Base-by-base conservation (phyloP, 805 yeast genomes). In the Ogataea paraovalis region DNA sequence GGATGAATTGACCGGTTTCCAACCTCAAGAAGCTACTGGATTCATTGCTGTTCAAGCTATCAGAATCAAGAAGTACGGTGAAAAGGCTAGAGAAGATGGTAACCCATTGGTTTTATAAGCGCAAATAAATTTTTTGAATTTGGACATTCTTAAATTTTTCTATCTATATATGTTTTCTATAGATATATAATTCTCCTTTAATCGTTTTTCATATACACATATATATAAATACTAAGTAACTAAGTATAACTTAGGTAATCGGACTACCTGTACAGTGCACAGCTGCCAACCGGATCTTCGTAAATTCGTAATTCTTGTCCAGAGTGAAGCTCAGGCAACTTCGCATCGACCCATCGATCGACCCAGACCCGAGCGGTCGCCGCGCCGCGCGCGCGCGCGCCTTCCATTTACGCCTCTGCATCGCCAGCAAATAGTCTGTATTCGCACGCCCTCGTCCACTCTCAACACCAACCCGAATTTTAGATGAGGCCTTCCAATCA, bases 1-100 rank as follows among this genome's bases (percentile, higher is more conserved):
- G 99, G 99, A 94, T 72, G 99, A 94, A 75, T 83, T 94, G 65
- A 90, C 97, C 49, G 99, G 97, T 50, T 94, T 94, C 79, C 85
- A 87, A 62, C 99, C 99, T 55, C 90, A 87, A 69, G 98, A 92
- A 70, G 89, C 99, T 50, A 75, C 95, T 52, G 99, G 99, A 47
- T 94, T 94, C 80, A 94, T 94, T 71, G 88, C 96, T 58, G 96
- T 94, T 60, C 97, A 94, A 78, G 88, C 98, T 53, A 94, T 94
- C 71, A 89, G 99, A 79, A 87, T 92, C 69, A 94, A 94, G 80
- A 94, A 94, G 75, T 94, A 88, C 70, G 99, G 99, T 70, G 95
- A 90, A 74, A 79, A 94, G 64, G 96, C 90, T 69, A 84, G 87
- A 73, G 91, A 83, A 68, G 83, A 82, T 61, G 87, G 87, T 51